Conservation (phyloP, 331 rosid species). For the Telfairia occidentalis region DNA sequence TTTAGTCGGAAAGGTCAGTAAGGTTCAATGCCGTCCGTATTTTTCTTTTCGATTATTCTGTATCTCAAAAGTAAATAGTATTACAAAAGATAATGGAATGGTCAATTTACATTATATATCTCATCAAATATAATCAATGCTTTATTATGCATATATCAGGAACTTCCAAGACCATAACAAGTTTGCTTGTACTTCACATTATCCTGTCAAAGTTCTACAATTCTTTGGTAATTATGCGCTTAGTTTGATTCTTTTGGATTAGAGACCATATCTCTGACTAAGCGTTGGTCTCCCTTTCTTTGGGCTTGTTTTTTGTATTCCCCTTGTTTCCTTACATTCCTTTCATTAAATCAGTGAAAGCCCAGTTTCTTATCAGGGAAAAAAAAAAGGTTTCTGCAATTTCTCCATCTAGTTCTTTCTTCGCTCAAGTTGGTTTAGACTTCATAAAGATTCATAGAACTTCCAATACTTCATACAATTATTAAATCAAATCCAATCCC, state of each 20-base stretch:
- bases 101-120: background rate
- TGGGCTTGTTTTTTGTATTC: too few relatives aligned
- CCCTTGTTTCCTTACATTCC: too few relatives aligned
- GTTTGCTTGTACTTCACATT: background rate
- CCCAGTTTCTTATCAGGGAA: too few relatives aligned
- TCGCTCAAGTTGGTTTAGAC: background rate
- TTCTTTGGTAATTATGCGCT: too few relatives aligned
- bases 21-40: background rate
- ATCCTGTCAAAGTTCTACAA: background rate
- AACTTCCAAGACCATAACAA: background rate
- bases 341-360: too few relatives aligned
- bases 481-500: background rate
- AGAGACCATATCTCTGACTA: too few relatives aligned
- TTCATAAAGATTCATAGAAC: background rate
- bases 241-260: too few relatives aligned
- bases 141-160: background rate
- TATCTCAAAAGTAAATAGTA: background rate
- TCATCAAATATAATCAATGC: background rate
- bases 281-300: too few relatives aligned
- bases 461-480: background rate
- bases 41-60: background rate
- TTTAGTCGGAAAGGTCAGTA: background rate
- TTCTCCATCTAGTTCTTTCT: background rate
- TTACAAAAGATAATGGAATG: background rate
- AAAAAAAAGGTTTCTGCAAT: too few relatives aligned